Evolutionary conservation across 2,329 filamentous ascomycete species (phyloP).

Genomic region (Xylariaceae sp.): DNA sequence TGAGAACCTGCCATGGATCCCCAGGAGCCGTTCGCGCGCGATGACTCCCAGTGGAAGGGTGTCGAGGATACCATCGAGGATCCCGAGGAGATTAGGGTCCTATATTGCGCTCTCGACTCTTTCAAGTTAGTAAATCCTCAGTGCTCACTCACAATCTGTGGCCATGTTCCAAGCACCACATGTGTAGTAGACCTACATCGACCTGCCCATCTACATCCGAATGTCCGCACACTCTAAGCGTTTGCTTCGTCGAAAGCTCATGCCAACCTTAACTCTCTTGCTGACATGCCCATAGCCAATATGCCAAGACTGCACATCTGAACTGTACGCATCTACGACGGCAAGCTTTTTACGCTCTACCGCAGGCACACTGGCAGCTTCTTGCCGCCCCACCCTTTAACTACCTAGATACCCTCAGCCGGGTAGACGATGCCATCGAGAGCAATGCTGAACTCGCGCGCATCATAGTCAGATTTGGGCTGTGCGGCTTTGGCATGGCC

Average conservation of each 20-base stretch:
- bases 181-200: neutral
- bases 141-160: neutral
- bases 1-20: slow-evolving; percentile 9
- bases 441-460: slow-evolving; percentile 79
- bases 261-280: neutral
- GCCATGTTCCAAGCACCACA: neutral
- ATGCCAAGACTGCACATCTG: slow-evolving; percentile 78
- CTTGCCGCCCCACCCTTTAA: slow-evolving; percentile 79
- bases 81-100: slow-evolving; percentile 73
- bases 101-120: slow-evolving; percentile 81
- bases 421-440: slow-evolving; percentile 84
- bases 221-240: too few relatives aligned
- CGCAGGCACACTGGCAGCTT: slow-evolving; percentile 76
- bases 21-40: slow-evolving; percentile 5
- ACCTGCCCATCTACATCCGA: neutral
- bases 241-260: neutral
- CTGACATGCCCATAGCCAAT: slow-evolving; percentile 59
- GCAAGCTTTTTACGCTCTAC: slow-evolving; percentile 89
- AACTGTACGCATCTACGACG: slow-evolving; percentile 88
- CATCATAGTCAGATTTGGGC: slow-evolving; percentile 66
- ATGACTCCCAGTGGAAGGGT: slow-evolving; percentile 50
- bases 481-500: slow-evolving; percentile 59
- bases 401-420: slow-evolving; percentile 71
- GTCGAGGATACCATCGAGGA: slow-evolving; percentile 66
- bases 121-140: slow-evolving; percentile 64